Base-by-base conservation (phyloP, 2,329 filamentous ascomycete species). In the Hirsutella thompsonii region DNA sequence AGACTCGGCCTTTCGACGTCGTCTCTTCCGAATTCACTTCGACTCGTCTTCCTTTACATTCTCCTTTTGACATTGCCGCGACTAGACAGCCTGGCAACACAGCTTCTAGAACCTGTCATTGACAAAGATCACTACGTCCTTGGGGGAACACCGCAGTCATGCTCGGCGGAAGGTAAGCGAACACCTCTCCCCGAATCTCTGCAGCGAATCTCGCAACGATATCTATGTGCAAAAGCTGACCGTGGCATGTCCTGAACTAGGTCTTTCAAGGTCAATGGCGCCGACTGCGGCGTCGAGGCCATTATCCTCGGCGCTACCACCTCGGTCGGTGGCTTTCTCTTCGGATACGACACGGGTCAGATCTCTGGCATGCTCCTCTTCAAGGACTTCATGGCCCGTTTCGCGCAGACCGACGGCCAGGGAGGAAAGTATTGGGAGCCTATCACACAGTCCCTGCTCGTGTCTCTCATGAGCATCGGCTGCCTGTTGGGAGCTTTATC, bases 301-400 rank as follows among this genome's bases (percentile, higher is more conserved):
- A 46, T 68, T 44, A 39, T 68, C 21, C 49, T 77, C 21, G 72
- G 70, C 36, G 57, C 67, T 28, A 62, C 70, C 34, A 74, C 73
- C 35, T 72, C 69, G 36, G 68, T 79, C 33, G 75, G 75, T 45
- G 76, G 74, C 37, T 76, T 76, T 55, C 67, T 80, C 45, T 79
- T 78, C 54, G 76, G 76, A 37, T 79, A 78, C 48, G 76, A 79
- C 48, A 79, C 73, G 9, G 76, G 74, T 47, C 72, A 76, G 50
- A 76, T 77, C 40, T 74, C 70, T 6, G 62, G 59, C 33, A 65
- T 72, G 52, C 56, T 71, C 9, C 55, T 68, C 16, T 72, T 72
- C 52, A 43, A 54, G 9, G 72, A 79, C 55, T 79, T 76, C 52
- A 63, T 66, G 21, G 40, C 63, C n/a, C 69, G 74, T 9, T 81